These are phyloP conservation scores for Cladophialophora psammophila DNA, from an alignment of 2,329 filamentous ascomycete species.

Conservation along the genomic window DNA sequence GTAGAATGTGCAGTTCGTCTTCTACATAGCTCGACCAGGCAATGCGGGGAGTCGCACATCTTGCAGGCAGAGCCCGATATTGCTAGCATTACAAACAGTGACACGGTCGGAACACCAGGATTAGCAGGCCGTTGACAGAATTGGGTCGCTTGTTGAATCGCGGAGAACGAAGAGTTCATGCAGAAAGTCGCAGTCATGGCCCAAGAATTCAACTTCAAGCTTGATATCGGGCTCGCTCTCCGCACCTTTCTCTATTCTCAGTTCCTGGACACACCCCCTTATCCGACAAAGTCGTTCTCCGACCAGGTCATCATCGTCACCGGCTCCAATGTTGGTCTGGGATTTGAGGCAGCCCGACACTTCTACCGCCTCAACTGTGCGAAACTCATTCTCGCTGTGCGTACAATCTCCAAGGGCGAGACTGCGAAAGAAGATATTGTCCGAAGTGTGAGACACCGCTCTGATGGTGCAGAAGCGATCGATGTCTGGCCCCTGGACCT, in stretches of 20 bases:
- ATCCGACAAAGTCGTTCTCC: constrained; percentile 32
- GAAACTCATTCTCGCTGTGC: constrained; percentile 56
- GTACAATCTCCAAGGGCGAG: constrained; percentile 54
- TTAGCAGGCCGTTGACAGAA: neutral
- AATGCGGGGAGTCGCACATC: neutral
- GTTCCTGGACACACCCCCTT: constrained; percentile 33
- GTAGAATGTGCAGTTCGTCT: neutral
- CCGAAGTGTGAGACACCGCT: constrained; percentile 40
- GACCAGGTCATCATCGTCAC: constrained; percentile 56
- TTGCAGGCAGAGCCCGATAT: neutral
- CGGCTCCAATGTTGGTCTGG: constrained; percentile 57
- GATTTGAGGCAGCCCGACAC: constrained; percentile 55
- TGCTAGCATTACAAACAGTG: neutral
- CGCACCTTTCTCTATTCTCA: constrained; percentile 36
- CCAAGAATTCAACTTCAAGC: constrained; percentile 28
- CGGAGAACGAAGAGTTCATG: neutral
- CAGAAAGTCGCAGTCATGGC: constrained; percentile 20
- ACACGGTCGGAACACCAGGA: neutral
- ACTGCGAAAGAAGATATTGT: constrained; percentile 53
- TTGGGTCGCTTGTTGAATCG: neutral
- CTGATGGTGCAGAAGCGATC: constrained; percentile 41
- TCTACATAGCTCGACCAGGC: neutral
- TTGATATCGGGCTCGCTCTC: constrained; percentile 11
- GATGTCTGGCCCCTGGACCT: constrained; percentile 59
- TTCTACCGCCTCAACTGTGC: constrained; percentile 50